Base-by-base conservation (phyloP, 2,329 filamentous ascomycete genomes). In the Cladosporium sp. region DNA sequence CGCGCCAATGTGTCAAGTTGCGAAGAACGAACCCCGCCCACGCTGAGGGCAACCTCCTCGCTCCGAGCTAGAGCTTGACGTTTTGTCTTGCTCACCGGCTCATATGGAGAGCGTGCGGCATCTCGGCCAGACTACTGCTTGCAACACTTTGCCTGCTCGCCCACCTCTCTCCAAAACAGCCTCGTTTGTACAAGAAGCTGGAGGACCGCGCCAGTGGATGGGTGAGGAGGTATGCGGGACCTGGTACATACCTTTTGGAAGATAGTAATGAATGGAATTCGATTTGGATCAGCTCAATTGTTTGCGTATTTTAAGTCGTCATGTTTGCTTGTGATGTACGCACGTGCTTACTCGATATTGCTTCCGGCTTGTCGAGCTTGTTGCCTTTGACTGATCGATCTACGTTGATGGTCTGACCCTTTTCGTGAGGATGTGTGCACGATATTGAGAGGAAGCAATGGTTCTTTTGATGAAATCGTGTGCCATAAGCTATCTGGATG, bases 1-100 rank as follows among this genome's bases (percentile, higher is more conserved):
- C 87, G 87, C 93, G 91, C 88, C 90, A 89, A 95, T 93, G 89
- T 95, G 93, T 97, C 93, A 91, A 88, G 89, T 90, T 96, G 93
- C 93, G 91, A 84, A 97, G 84, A 97, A 85, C 70, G 72, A 85
- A 72, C 71, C 49, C 46, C 60, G 60, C 60, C 60, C 60, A 63
- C 49, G 60, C 60, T 53, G 34, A 43, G 32, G 32, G 18, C 32
- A 26, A 46, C 39, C 32, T 36, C 26, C 23, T 46, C 25, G n/a
- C 60, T 56, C 25, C 60, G 28, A 54, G 60, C 48, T 49, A 56
- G 34, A 46, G 60, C 60, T 56, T 63, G 60, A 49, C 60, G 60
- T 63, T 56, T 63, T 63, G 60, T 46, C 60, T 63, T 32, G 60
- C 60, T 46, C 34, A 43, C 21, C 49, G 60, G 48, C n/a, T 58